These are phyloP conservation scores for Moesziomyces parantarcticus DNA, from an alignment of 1,284 basidiomycete genomes.

Conservation along the genomic window DNA sequence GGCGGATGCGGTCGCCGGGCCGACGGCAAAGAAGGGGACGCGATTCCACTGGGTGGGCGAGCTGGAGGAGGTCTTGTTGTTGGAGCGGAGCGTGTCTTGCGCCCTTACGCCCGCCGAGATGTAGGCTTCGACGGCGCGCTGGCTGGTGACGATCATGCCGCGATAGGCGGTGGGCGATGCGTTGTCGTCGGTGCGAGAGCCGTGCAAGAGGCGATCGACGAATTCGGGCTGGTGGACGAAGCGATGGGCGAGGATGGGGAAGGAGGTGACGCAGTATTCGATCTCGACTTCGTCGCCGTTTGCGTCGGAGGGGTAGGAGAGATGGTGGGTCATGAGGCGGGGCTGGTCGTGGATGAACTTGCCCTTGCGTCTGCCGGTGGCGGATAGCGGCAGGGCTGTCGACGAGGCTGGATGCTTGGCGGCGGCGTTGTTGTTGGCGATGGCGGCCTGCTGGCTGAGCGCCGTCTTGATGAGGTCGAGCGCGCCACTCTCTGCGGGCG, in stretches of 20 bases:
- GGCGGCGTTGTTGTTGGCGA: slow-evolving; percentile 13
- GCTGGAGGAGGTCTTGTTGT: slow-evolving; percentile 23
- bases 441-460: slow-evolving; percentile 21
- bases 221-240: slow-evolving; percentile 46
- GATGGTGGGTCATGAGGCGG: slow-evolving; percentile 64
- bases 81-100: slow-evolving; percentile 19
- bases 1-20: slow-evolving; percentile 57
- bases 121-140: slow-evolving; percentile 63
- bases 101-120: slow-evolving; percentile 47
- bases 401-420: slow-evolving; percentile 8
- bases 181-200: slow-evolving; percentile 6
- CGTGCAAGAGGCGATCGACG: slow-evolving; percentile 41
- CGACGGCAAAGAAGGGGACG: slow-evolving; percentile 65
- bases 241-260: slow-evolving; percentile 55
- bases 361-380: slow-evolving; percentile 48
- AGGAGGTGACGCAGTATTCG: slow-evolving; percentile 60
- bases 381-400: slow-evolving; percentile 18
- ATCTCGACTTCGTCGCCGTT: slow-evolving; percentile 36
- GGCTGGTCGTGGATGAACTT: slow-evolving; percentile 55
- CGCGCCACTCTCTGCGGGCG: slow-evolving; percentile 22
- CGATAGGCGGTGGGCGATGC: slow-evolving; percentile 24
- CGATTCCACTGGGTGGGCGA: slow-evolving; percentile 50
- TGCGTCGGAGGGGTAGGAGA: slow-evolving; percentile 35
- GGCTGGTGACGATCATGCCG: slow-evolving; percentile 62
- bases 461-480: slow-evolving; percentile 37